Conservation (phyloP, 352 stramenopile species). For the Phytopythium sindhum region DNA sequence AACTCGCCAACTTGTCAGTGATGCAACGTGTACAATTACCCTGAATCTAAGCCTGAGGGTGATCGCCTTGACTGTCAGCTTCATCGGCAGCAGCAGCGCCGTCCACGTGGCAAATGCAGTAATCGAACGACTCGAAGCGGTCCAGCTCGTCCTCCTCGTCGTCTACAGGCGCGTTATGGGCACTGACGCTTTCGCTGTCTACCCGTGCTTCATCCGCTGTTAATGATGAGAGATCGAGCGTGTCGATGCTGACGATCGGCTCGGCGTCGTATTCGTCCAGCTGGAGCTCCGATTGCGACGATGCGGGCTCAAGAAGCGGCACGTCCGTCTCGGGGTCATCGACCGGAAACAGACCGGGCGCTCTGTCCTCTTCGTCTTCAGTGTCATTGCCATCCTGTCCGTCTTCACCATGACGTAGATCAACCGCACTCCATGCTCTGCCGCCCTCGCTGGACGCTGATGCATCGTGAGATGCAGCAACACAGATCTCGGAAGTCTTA, state of each 20-base stretch:
- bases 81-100: background rate
- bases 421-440: background rate
- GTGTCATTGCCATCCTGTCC: background rate
- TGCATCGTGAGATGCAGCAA: background rate
- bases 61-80: background rate
- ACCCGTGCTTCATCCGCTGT: background rate
- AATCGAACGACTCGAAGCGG: conserved; percentile 8
- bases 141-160: conserved; percentile 5
- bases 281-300: background rate
- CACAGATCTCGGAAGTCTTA: background rate
- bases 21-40: background rate
- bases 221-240: background rate
- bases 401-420: background rate
- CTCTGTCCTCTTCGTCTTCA: background rate
- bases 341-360: background rate
- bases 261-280: background rate
- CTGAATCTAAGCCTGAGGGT: background rate
- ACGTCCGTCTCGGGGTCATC: background rate
- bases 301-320: background rate
- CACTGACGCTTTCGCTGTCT: background rate
- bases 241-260: background rate
- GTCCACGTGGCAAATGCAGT: conserved; percentile 6
- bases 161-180: no score
- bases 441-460: background rate
- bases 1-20: background rate